Evolutionary conservation across 306 rosid genomes (phyloP).

Genomic region (Elaeagnus macrophylla): DNA sequence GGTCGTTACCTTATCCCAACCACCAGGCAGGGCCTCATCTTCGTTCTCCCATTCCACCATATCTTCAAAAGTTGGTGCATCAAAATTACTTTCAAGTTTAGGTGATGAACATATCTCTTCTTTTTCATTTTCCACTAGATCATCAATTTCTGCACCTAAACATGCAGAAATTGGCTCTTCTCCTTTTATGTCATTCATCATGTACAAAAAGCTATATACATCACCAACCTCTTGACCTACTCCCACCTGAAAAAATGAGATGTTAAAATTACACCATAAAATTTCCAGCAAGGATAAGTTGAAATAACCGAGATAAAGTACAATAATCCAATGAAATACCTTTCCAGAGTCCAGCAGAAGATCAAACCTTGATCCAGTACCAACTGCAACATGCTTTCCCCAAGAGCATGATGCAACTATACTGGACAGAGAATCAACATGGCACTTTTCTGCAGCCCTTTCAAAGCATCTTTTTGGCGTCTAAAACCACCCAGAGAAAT

Average conservation of each 20-base stretch:
- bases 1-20: neutral
- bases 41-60: too few species aligned
- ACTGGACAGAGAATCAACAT: constrained; percentile 66
- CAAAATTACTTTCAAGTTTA: neutral
- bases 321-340: constrained; percentile 30
- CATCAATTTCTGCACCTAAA: constrained; percentile 71
- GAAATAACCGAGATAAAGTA: neutral
- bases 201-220: constrained; percentile 61
- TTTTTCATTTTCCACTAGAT: constrained; percentile 48
- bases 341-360: constrained; percentile 63
- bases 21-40: neutral
- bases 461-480: constrained; percentile 90
- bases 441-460: constrained; percentile 83
- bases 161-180: constrained; percentile 54
- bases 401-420: constrained; percentile 92
- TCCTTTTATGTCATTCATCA: constrained; percentile 44
- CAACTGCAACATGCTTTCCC: constrained; percentile 90
- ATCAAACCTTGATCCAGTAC: constrained; percentile 89
- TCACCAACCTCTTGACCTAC: constrained; percentile 48
- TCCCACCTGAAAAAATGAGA: constrained; percentile 37
- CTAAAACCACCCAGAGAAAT: constrained; percentile 31
- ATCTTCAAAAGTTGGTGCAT: constrained; percentile 9
- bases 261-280: constrained; percentile 7
- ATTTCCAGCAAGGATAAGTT: constrained; percentile 11
- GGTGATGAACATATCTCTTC: constrained; percentile 49